Conservation (phyloP, 2,329 filamentous ascomycete genomes). For the Penicillium sp. region DNA sequence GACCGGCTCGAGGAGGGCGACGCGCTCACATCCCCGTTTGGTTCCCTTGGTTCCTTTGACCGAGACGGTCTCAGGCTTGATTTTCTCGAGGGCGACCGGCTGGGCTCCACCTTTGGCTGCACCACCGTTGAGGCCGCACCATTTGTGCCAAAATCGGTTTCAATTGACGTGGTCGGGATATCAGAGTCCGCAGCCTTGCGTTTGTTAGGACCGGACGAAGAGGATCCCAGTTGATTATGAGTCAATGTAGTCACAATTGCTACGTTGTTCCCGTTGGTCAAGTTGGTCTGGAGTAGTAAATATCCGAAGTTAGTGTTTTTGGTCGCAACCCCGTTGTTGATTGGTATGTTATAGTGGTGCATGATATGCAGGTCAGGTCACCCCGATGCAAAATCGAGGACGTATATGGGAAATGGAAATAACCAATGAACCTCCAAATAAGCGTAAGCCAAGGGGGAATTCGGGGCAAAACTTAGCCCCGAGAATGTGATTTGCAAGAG, state of each 20-base stretch:
- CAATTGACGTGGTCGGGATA: too few relatives aligned
- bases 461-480: neutral
- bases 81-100: too few relatives aligned
- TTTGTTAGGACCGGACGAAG: neutral
- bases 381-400: neutral
- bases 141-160: too few relatives aligned
- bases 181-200: neutral
- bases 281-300: neutral
- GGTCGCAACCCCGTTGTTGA: neutral
- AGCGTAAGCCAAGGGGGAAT: neutral
- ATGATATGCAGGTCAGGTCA: neutral
- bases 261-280: neutral
- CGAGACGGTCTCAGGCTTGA: too few relatives aligned
- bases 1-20: too few relatives aligned
- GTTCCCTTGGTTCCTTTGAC: too few relatives aligned
- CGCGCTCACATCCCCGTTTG: too few relatives aligned
- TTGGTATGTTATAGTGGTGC: neutral
- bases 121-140: too few relatives aligned
- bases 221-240: neutral
- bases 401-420: neutral
- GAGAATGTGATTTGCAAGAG: neutral
- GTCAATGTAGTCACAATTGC: neutral
- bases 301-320: neutral
- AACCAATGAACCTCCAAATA: neutral
- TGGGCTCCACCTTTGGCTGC: too few relatives aligned